Evolutionary conservation across 2,329 filamentous ascomycete species (phyloP).

Genomic region (Phaeosphaeriaceae sp.): DNA sequence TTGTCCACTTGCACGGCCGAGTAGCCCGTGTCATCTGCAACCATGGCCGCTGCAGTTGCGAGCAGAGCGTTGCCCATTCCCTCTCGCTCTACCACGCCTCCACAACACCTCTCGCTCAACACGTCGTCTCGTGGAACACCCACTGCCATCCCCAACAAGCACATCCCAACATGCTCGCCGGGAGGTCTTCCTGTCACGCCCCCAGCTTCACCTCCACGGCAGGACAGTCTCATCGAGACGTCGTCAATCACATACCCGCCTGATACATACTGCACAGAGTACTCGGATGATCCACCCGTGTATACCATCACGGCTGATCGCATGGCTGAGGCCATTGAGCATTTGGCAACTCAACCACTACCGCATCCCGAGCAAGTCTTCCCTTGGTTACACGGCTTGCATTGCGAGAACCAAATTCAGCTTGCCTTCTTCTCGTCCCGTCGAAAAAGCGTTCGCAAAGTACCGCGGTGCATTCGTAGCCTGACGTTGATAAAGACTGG

Average conservation of each 20-base stretch:
- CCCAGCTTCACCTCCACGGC: slow-evolving; percentile 66
- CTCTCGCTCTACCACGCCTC: slow-evolving; percentile 52
- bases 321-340: slow-evolving; percentile 76
- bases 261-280: slow-evolving; percentile 65
- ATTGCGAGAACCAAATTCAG: slow-evolving; percentile 87
- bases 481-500: slow-evolving; percentile 90
- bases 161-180: slow-evolving; percentile 86
- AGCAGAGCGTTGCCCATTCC: slow-evolving; percentile 44
- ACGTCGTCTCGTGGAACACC: slow-evolving; percentile 63
- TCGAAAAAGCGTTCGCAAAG: slow-evolving; percentile 72
- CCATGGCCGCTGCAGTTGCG: slow-evolving; percentile 54
- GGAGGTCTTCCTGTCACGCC: slow-evolving; percentile 67
- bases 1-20: slow-evolving; percentile 30
- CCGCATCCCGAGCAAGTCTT: slow-evolving; percentile 88
- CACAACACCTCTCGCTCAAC: slow-evolving; percentile 65
- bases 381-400: slow-evolving; percentile 93
- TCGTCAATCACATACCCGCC: slow-evolving; percentile 80
- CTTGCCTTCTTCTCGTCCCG: slow-evolving; percentile 86
- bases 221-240: slow-evolving; percentile 62
- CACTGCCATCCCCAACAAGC: slow-evolving; percentile 80
- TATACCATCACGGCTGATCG: slow-evolving; percentile 75
- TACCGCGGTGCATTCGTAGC: slow-evolving; percentile 78
- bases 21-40: slow-evolving; percentile 19
- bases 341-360: slow-evolving; percentile 78
- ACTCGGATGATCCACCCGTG: slow-evolving; percentile 61